phyloP scores from a whole-genome alignment of 441 rosid genomes.

The Erodium trifolium region DNA sequence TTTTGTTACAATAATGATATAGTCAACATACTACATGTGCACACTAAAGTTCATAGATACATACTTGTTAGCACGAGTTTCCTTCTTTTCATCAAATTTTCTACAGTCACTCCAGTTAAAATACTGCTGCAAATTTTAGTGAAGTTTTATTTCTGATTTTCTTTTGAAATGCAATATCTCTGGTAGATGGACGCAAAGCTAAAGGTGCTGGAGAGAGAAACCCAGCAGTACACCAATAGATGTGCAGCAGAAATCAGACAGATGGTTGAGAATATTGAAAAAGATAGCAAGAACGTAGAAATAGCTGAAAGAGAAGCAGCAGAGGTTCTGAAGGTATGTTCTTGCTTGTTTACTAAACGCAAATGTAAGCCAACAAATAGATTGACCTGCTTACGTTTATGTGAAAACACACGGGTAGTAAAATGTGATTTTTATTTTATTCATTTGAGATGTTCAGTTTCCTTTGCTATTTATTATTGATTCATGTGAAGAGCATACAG shows the following conservation, averaged over 20 bases:
- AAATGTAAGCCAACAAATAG: neutral
- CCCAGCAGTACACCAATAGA: slow-evolving; percentile 32
- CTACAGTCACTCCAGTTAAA: neutral
- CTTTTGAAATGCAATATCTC: slow-evolving; percentile 2
- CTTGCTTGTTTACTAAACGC: neutral
- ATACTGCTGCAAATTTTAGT: neutral
- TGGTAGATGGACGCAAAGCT: slow-evolving; percentile 45
- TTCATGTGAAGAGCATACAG: neutral
- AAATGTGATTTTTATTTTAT: neutral
- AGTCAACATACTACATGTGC: neutral
- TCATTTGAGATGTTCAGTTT: neutral
- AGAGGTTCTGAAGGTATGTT: slow-evolving; percentile 48
- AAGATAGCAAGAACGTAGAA: slow-evolving; percentile 43
- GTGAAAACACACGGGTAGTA: neutral
- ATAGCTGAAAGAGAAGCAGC: slow-evolving; percentile 64
- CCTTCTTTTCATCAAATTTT: neutral
- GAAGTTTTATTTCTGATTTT: neutral
- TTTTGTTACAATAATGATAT: neutral
- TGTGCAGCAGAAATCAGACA: slow-evolving; percentile 50
- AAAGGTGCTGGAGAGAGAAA: slow-evolving; percentile 44
- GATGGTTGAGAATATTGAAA: slow-evolving; percentile 40
- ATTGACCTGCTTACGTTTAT: neutral
- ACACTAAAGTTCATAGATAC: neutral
- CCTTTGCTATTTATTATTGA: neutral
- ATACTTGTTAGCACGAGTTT: neutral